Conservation (phyloP, 495 filamentous ascomycete genomes). For the Xanthoparmelia taractica region DNA sequence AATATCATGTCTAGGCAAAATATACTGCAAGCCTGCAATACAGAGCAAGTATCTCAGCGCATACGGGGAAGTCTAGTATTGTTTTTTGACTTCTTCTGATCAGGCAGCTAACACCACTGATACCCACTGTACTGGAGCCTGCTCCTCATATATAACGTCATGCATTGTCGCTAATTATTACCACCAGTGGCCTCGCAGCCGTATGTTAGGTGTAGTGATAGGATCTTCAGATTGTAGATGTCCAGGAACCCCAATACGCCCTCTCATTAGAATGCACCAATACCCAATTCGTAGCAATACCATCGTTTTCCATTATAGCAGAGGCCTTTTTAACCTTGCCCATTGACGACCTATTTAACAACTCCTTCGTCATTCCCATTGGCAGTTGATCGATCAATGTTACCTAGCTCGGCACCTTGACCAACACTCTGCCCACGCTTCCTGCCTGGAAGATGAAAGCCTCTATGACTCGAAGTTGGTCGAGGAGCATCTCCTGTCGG, state of each 20-base stretch:
- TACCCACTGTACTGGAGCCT: background rate
- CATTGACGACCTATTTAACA: constrained; percentile 17
- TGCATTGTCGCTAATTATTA: constrained; percentile 13
- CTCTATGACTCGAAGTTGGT: constrained; percentile 40
- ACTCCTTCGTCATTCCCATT: constrained; percentile 30
- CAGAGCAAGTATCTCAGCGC: background rate
- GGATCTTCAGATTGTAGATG: background rate
- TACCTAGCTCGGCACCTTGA: constrained; percentile 59
- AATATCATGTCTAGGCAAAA: too few species aligned
- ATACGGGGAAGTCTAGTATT: background rate
- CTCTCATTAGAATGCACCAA: background rate
- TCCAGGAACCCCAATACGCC: background rate
- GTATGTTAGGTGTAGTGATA: background rate
- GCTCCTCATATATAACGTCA: constrained; percentile 2
- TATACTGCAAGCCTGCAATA: background rate
- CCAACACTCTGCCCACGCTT: constrained; percentile 64
- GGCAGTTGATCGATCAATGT: constrained; percentile 38
- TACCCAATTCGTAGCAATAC: background rate
- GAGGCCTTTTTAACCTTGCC: background rate
- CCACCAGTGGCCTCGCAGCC: constrained; percentile 13
- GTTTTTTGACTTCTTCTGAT: background rate
- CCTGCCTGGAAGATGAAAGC: constrained; percentile 62
- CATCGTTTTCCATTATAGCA: background rate
- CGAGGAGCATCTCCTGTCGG: constrained; percentile 42
- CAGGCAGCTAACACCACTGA: background rate